Base-by-base conservation (phyloP, 805 yeast species). In the Zygoascus flipseniorum region DNA sequence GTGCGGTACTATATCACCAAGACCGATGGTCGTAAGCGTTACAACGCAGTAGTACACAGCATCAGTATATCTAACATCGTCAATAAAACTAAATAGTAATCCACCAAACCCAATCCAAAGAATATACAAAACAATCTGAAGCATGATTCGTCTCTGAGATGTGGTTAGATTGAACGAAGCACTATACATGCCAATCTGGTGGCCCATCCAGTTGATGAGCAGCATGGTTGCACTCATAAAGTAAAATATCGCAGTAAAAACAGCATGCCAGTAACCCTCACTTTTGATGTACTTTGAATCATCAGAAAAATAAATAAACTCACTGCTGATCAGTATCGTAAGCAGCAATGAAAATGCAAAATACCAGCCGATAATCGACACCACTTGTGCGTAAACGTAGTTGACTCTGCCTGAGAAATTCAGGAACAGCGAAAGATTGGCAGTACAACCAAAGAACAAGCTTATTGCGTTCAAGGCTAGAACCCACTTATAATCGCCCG, bases 181-280 rank as follows among this genome's bases (percentile, higher is more conserved):
- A 1, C 86, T 86, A 60, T 86, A 88, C 60, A 79, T 81, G 2
- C 76, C 72, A 41, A 73, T 51, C 13, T 72, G 58, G 62, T 79
- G 84, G 1, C 96, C 96, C 5, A 75, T 51, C 55, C 78, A 81
- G 68, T 88, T 89, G 37, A 80, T 56, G 1, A 74, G 52, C 46
- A 87, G 71, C 14, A 82, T 65, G 1, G 73, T 18, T 2, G 82
- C 74, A 58, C 90, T 84, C 5, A 70, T 47, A 55, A 79, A 76
- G 65, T 89, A 88, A 26, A 86, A 68, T 1, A 75, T 69, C 3
- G 80, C 75, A 0, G 95, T 86, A 55, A 84, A 69, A 0, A 79
- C 78, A 0, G 89, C 95, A 66, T 76, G 84, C 89, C 90, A 89
- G 64, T 78, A 89, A 1, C 95, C 96, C 58, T 80, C 83, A 71